phyloP scores from a whole-genome alignment of 2,329 filamentous ascomycete species.

The Daldinia sp. region DNA sequence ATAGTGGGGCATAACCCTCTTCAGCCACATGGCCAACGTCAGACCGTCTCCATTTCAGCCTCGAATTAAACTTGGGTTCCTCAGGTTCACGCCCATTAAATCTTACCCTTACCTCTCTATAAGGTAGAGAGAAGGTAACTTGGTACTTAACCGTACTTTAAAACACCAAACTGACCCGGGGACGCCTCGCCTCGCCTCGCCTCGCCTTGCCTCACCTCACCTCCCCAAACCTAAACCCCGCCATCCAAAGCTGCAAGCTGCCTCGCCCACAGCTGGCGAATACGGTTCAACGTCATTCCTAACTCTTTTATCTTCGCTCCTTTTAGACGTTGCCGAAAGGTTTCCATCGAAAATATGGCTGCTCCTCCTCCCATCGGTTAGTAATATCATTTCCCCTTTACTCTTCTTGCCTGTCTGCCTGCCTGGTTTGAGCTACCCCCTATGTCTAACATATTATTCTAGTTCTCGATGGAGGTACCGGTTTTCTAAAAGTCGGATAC shows the following conservation, averaged over 20 bases:
- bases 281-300: conserved; percentile 15
- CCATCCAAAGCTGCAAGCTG: conserved; percentile 34
- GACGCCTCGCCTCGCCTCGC: conserved; percentile 31
- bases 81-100: neutral
- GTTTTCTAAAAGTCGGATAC: conserved; percentile 99
- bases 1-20: neutral
- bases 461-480: conserved; percentile 99
- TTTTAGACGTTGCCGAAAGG: neutral
- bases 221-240: conserved; percentile 32
- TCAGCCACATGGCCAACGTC: conserved; percentile 35
- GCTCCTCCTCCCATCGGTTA: conserved; percentile 66
- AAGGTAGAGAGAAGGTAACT: neutral
- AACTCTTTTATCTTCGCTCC: neutral
- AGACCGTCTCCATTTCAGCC: conserved; percentile 33
- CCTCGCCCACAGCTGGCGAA: conserved; percentile 32
- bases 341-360: conserved; percentile 59
- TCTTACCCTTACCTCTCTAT: neutral
- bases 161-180: conserved; percentile 22
- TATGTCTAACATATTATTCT: conserved; percentile 44
- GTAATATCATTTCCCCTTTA: conserved; percentile 43
- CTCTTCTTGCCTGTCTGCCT: neutral
- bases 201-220: too few relatives aligned
- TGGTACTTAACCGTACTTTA: neutral
- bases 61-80: conserved; percentile 22
- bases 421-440: conserved; percentile 5